Evolutionary conservation across 2,329 filamentous ascomycete species (phyloP), one percentile per base, ranked within the genome.

Genomic region (Onygenales sp.): DNA sequence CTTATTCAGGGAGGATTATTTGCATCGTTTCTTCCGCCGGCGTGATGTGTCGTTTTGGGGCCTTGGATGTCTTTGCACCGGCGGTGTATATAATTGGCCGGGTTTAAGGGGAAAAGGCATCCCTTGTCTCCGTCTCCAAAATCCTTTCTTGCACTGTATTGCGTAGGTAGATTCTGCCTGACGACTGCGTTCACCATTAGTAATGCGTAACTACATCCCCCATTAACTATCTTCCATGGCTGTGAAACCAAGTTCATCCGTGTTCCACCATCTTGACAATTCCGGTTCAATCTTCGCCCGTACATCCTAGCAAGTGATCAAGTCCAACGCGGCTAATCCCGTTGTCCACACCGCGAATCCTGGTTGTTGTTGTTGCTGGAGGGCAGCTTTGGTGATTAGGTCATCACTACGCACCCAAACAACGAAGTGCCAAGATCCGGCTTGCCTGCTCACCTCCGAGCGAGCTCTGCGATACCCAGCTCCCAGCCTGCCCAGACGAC

Each of bases 11-110:
- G 81, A 0, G 85, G 82, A 7, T 73, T 98, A 43, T 98, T 89
- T 74, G 85, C 90, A 3, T 90, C 84, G 3, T 98, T 98, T 67
- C 76, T 98, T 48, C 93, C 93, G 5, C 93, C 93, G 43, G 93
- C 93, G 21, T 95, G 60, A 72, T 31, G 39, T 36, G 14, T 32
- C 42, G 21, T 10, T 41, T 43, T 48, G 43, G 21, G 21, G 36
- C 6, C 43, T 32, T 35, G 14, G 14, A 27, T 14, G 43, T 44
- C 21, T 11, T 49, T 49, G 21, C 21, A 13, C 21, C 32, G 33
- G 8, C 36, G 35, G 36, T 11, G 46, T 48, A 38, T 5, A 3
- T 35, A 47, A 31, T 39, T 48, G 35, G 35, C 27, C 33, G 33
- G 46, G 36, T 5, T 38, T 11, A 21, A 31, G 5, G 17, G 35